Conservation (phyloP, 2,329 filamentous ascomycete species). For the Epicoccum sorghinum region DNA sequence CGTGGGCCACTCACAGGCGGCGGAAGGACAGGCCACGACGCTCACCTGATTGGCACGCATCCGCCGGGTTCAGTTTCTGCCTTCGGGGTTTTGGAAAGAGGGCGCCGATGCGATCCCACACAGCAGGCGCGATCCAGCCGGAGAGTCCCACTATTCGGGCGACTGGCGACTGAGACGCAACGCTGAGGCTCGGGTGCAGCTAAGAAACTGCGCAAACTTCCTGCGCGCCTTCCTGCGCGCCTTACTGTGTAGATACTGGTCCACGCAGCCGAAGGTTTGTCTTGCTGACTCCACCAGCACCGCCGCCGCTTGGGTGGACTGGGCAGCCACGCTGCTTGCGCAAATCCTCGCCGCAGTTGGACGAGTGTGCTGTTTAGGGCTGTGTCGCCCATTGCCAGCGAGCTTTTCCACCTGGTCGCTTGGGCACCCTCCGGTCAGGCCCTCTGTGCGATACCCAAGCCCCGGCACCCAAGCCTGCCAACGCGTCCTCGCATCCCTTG, state of each 20-base stretch:
- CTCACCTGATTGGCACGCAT: slow-evolving; percentile 12
- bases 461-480: slow-evolving; percentile 11
- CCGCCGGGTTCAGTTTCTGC: slow-evolving; percentile 5
- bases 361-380: neutral
- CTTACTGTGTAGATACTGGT: slow-evolving; percentile 8
- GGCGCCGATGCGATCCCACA: slow-evolving; percentile 2
- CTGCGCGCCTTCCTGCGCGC: neutral
- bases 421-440: slow-evolving; percentile 12
- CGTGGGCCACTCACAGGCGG: neutral
- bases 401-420: neutral
- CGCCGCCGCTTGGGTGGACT: slow-evolving; percentile 2
- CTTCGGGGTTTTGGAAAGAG: slow-evolving; percentile 3
- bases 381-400: neutral
- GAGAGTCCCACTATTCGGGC: slow-evolving; percentile 1
- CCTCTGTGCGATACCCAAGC: slow-evolving; percentile 3
- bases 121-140: slow-evolving; percentile 4
- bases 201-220: slow-evolving; percentile 6
- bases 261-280: neutral
- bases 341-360: neutral
- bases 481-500: slow-evolving; percentile 13
- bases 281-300: slow-evolving; percentile 10
- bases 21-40: neutral
- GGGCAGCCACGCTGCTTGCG: slow-evolving; percentile 14
- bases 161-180: neutral
- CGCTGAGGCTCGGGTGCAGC: slow-evolving; percentile 4